Base-by-base conservation (phyloP, 768 basidiomycete species). In the Steccherinum ochraceum region DNA sequence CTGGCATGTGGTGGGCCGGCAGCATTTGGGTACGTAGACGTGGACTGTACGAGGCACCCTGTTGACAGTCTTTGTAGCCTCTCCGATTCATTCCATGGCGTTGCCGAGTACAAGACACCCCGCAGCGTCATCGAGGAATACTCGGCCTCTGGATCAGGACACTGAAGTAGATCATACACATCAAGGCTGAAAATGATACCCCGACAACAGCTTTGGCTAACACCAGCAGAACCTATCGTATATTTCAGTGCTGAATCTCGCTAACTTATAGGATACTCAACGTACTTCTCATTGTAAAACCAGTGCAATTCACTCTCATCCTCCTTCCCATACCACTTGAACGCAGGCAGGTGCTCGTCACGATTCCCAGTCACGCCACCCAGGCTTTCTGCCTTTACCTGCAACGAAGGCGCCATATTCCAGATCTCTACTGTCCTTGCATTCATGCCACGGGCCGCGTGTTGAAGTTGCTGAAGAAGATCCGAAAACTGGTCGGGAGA, bases 311-410 rank as follows among this genome's bases (percentile, higher is more conserved):
- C 60, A 5, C 50, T 52, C 5, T 61, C 59, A 1, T 56, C 24
- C 51, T 70, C 72, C 13, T 50, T 19, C 27, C 75, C 75, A 62
- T 81, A 81, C 75, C 77, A 79, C 46, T 72, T 76, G 51, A 79
- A 67, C 2, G 71, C 59, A 3, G 75, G 64, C 5, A 80, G 53
- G 56, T 75, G 69, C 26, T 70, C 71, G 3, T 61, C 56, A 39
- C 77, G 65, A 40, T 65, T 57, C 41, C 58, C 46, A 0, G 63
- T 70, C 39, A 42, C 55, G 0, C 69, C 73, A 4, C 71, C 68
- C 2, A 67, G 51, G 19, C 53, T 56, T n/a, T 49, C 43, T 1
- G 66, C 69, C 7, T 56, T 49, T 2, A 51, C 48, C 44, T 59
- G 40, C 24, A 80, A 54, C 13, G 72, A 54, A 12, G 52, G 35